These are phyloP conservation scores for Aureobasidium sp. DNA, from an alignment of 2,329 filamentous ascomycete genomes.

Conservation along the genomic window DNA sequence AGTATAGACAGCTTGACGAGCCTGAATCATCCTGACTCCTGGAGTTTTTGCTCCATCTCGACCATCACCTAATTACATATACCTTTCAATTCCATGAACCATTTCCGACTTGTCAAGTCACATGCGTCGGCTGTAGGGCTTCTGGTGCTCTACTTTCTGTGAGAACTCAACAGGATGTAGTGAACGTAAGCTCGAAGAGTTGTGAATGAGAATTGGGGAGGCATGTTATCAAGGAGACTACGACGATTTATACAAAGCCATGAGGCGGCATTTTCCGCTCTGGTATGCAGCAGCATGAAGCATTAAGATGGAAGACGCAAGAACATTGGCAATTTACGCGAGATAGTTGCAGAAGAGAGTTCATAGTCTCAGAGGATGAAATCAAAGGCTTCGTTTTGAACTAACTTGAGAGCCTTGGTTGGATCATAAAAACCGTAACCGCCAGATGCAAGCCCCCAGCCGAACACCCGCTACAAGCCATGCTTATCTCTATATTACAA, in stretches of 20 bases:
- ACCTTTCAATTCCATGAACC: no score
- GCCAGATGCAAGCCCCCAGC: neutral
- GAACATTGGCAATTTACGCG: neutral
- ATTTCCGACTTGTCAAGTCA: no score
- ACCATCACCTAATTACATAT: no score
- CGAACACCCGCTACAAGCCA: neutral
- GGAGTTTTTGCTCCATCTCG: no score
- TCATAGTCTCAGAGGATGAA: neutral
- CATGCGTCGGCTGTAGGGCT: no score
- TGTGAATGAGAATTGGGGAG: neutral
- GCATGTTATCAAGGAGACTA: neutral
- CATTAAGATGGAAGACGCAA: no score
- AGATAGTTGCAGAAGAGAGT: neutral
- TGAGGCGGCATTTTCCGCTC: neutral
- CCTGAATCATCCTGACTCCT: no score
- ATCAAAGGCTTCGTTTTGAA: neutral
- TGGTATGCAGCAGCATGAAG: neutral
- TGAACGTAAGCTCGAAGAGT: neutral
- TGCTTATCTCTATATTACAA: neutral
- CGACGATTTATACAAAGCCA: neutral
- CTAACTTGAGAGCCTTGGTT: neutral
- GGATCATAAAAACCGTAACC: neutral
- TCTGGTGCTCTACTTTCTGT: no score
- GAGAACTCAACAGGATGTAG: no score
- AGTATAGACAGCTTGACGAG: no score